Evolutionary conservation across 108 stramenopile genomes (phyloP), one percentile per base, ranked within the genome.

Genomic region (Nannochloropsis gaditana): DNA sequence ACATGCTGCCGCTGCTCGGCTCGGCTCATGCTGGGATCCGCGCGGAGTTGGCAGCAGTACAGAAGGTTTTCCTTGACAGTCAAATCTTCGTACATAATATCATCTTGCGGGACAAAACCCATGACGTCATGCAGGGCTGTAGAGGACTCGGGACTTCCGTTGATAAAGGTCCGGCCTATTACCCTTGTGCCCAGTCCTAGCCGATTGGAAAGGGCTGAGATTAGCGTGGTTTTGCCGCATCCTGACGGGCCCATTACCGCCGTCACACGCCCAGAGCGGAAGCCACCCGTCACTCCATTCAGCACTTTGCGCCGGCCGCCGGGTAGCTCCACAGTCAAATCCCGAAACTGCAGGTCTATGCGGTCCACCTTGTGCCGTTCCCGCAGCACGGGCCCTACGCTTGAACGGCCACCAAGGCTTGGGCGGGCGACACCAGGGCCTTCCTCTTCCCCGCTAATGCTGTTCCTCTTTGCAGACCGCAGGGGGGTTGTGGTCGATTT

Each of bases 61-160:
- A 42, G 21, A 4, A 85, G 19, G 11, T 80, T 43, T 41, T 85
- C 79, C 21, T 85, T 41, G 2, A 85, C 84, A 15, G 84, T 85
- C 84, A 85, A 80, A 42, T 85, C 84, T 42, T 80, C 42, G 80
- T 85, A 85, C 50, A 85, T 80, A 6, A 73, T 73, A 73, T 85
- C 84, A 45, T 50, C 80, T 80, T 85, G 84, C 17, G 84, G 84
- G 41, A 85, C 84, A 80, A 85, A 85, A 19, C 79, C 84, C 79
- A 85, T 80, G 21, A 85, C 44, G 41, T 73, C 59, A n/a, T 73
- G 59, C 59, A 73, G n/a, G 59, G 59, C 59, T n/a, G 59, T 73
- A n/a, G 19, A n/a, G n/a, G 19, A n/a, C n/a, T 73, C 59, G 19
- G 59, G 6, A 73, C 19, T 6, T 2, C 59, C 59, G n/a, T 73